Base-by-base conservation (phyloP, 768 basidiomycete species). In the Suillus subluteus region DNA sequence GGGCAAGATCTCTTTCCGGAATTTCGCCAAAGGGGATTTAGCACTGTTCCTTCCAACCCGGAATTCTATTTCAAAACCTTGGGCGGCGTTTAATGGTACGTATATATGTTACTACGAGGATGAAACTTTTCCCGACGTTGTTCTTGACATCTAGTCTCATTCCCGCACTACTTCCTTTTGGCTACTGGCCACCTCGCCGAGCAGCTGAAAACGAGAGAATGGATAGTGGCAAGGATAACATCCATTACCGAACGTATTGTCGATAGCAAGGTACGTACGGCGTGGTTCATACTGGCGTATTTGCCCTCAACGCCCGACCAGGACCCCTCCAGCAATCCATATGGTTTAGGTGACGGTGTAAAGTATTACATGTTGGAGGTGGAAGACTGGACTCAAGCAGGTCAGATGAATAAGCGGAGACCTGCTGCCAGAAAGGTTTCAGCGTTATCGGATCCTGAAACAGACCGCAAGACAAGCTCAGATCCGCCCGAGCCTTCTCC, bases 41-140 rank as follows among this genome's bases (percentile, higher is more conserved):
- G 97, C 96, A 1, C 81, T 99, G 38, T 99, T 99, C 79, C 82
- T 99, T 16, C 98, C 98, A 2, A 99, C 98, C 0, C 84, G 96
- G 58, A 98, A 98, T 78, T 95, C 95, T 37, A 87, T 94, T 7
- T 91, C 92, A 52, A 95, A 93, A 75, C 93, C 95, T 1, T 99
- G 98, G 97, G 98, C 97, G 30, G 98, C 98, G 12, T 99, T 99
- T 80, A 99, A 99, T 78, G 92, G 96, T 95, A 74, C 18, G 59
- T 61, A 72, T 88, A 68, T 59, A 56, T 35, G 37, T 44, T 65
- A 61, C 30, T 32, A 32, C 30, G 59, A 30, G 6, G 21, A 30
- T 43, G 26, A 61, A 43, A 30, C 59, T 62, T 65, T 62, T 54
- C 54, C 74, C 69, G 70, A 76, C 52, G 70, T 76, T 81, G 78